Base-by-base conservation (phyloP, 345 rosid species). In the Ceriops tagal region DNA sequence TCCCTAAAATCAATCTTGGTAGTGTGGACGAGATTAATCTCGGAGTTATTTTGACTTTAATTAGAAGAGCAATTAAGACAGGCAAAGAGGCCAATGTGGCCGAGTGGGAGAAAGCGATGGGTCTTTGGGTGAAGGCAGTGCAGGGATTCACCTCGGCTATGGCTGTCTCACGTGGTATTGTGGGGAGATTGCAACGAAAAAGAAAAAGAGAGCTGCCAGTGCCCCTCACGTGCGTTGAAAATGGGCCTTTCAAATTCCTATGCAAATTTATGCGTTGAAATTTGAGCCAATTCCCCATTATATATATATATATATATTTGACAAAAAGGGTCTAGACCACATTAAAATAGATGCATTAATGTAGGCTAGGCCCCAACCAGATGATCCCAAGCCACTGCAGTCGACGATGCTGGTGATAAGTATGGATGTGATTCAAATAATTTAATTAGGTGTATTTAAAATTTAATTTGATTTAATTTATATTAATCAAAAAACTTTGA, bases 111-210 rank as follows among this genome's bases (percentile, higher is more conserved):
- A 80, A 46, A 73, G 71, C 59, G 80, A 80, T 62, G 72, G 80
- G 69, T 47, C 37, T 6, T 31, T 24, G 26, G 6, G 73, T 52
- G 60, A 49, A 16, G 43, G 37, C 39, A 60, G 56, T 78, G 64
- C 82, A 75, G 18, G 6, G 68, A 67, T 9, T 57, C 73, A 22
- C 65, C 52, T 70, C 34, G 69, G 75, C 30, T 16, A 19, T 58
- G 71, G 49, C 79, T 75, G 64, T 51, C 65, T 73, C 84, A 76
- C 78, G 59, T 80, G 87, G 78, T 21, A 27, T 31, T 74, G 81
- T 76, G 71, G 30, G 62, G 35, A 68, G 69, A 68, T 58, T 68
- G 57, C 73, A 62, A 65, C 79, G 68, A 69, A 69, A 22, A 20
- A 34, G 0, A 69, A 22, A 20, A 34, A 0, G 60, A 59, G 58